phyloP scores from a whole-genome alignment of 164 flowering plant species.

The Vitis amurensis region DNA sequence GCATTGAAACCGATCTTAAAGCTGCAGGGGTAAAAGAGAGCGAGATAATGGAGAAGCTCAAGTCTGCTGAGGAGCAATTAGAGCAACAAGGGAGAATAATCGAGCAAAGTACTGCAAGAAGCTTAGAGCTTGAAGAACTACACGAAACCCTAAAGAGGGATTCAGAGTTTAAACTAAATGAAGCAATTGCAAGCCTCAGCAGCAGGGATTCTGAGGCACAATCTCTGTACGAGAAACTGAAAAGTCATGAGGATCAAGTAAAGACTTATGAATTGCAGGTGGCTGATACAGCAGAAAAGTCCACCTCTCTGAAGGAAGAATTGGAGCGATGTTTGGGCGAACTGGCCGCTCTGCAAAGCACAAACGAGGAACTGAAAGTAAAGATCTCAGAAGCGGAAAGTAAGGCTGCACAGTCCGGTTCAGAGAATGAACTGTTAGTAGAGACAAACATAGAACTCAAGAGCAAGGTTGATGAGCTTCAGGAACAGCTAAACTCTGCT shows the following conservation, averaged over 20 bases:
- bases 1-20: conserved; percentile 53
- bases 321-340: conserved; percentile 44
- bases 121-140: conserved; percentile 51
- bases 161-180: conserved; percentile 62
- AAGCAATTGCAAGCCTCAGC: conserved; percentile 39
- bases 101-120: conserved; percentile 51
- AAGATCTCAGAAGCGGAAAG: conserved; percentile 54
- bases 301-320: conserved; percentile 49
- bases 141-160: conserved; percentile 51
- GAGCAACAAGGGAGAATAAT: conserved; percentile 44
- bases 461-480: conserved; percentile 60
- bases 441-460: conserved; percentile 71
- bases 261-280: conserved; percentile 45
- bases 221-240: conserved; percentile 46
- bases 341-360: conserved; percentile 41
- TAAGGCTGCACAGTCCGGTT: conserved; percentile 48
- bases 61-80: conserved; percentile 58
- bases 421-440: conserved; percentile 66
- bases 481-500: conserved; percentile 48
- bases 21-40: conserved; percentile 53
- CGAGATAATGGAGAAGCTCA: conserved; percentile 63
- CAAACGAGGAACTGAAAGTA: conserved; percentile 51
- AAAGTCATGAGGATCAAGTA: conserved; percentile 48
- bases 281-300: conserved; percentile 41
- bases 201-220: conserved; percentile 57